Evolutionary conservation across 768 basidiomycete genomes (phyloP).

Genomic region (Russula earlei): DNA sequence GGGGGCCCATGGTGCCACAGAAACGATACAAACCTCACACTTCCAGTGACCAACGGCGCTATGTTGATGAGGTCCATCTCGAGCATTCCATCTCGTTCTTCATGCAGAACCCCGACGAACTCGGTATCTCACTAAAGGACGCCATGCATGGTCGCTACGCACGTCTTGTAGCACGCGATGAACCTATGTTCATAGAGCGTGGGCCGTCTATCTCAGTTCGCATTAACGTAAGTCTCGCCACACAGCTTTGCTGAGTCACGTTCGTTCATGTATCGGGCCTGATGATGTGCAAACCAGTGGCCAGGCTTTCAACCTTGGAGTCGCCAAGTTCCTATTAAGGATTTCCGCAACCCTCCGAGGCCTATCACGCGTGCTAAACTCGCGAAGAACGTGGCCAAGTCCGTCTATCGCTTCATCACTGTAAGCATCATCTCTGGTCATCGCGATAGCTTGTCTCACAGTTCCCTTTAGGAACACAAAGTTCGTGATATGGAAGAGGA

Average conservation of each 20-base stretch:
- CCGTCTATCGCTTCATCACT: constrained; percentile 56
- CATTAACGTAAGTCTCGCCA: constrained; percentile 43
- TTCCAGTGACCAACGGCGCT: constrained; percentile 64
- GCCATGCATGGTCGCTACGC: constrained; percentile 52
- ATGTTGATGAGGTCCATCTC: constrained; percentile 60
- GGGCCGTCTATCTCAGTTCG: constrained; percentile 77
- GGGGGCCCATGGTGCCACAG: constrained; percentile 49
- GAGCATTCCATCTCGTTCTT: constrained; percentile 58
- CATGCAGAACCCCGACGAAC: constrained; percentile 42
- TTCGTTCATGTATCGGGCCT: constrained; percentile 7
- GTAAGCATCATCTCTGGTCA: constrained; percentile 29
- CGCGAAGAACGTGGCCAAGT: constrained; percentile 73
- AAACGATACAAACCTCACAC: constrained; percentile 68
- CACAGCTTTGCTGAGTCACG: constrained; percentile 5
- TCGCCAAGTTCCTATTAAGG: constrained; percentile 72
- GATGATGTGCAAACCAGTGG: constrained; percentile 43
- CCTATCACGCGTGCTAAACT: constrained; percentile 70
- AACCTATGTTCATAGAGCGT: constrained; percentile 58
- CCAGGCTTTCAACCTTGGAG: constrained; percentile 73
- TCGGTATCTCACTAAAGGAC: constrained; percentile 55
- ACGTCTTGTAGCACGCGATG: constrained; percentile 47
- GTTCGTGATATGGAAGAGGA: constrained; percentile 52
- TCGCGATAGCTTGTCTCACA: neutral
- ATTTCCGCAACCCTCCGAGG: constrained; percentile 69
- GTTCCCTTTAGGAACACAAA: constrained; percentile 38